Base-by-base conservation (phyloP, 1,284 basidiomycete genomes). In the Mycosarcoma mackinlayi region DNA sequence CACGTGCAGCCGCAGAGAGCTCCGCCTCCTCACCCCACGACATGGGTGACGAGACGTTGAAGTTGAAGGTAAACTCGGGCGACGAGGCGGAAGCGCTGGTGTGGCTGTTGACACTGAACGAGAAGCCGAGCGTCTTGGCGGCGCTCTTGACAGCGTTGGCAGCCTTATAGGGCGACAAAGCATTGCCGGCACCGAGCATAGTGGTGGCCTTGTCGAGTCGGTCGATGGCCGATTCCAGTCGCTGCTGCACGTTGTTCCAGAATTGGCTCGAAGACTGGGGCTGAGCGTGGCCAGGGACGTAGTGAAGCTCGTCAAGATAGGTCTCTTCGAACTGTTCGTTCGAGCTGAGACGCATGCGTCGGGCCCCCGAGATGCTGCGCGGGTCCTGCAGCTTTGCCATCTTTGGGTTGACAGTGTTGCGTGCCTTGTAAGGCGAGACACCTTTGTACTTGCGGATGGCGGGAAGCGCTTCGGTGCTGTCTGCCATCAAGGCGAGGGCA, bases 301-400 rank as follows among this genome's bases (percentile, higher is more conserved):
- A 73, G 62, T 66, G 64, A 3, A 64, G 59, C 47, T 62, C 58
- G 46, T 75, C 72, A 33, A 66, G 54, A 42, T 73, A 68, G n/a
- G 70, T 63, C 54, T 66, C 61, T 37, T 63, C 57, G 40, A 61
- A 50, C 10, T 47, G 45, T 24, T 61, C 58, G 54, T 71, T 71
- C 46, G 58, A 62, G 38, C 44, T 48, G 49, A 71, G 68, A 51
- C 68, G 68, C 68, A 65, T 61, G 18, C 57, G 45, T 18, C 68
- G 62, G 21, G 62, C 42, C 18, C 68, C 68, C 10, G 57, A 35
- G 28, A 71, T 18, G 18, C 40, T 25, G 13, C 68, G 53, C 24
- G 73, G 73, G 30, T 75, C 67, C 28, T 61, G 44, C 39, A 75
- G 33, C 28, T 37, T 27, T 5, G 63, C 53, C 39, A 57, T 49